phyloP scores from a whole-genome alignment of 306 rosid species.

The Medicago lupulina region DNA sequence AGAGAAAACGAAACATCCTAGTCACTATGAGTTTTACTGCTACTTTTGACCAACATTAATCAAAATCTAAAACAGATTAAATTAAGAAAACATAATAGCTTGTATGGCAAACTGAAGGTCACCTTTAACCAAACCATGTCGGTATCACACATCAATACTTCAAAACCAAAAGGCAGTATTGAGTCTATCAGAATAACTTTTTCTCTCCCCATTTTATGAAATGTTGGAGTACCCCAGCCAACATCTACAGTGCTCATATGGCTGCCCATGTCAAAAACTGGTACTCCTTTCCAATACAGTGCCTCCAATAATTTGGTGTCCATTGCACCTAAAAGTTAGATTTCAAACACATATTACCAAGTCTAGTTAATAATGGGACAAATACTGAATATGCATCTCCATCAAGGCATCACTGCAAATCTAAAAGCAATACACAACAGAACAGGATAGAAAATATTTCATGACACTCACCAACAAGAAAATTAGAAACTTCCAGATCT shows the following conservation, averaged over 20 bases:
- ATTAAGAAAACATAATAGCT: background rate
- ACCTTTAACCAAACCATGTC: conserved; percentile 99
- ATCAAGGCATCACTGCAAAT: conserved; percentile 21
- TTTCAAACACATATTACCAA: conserved; percentile 38
- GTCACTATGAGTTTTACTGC: conserved; percentile 10
- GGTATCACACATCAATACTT: conserved; percentile 94
- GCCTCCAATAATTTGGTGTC: conserved; percentile 90
- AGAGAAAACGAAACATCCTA: conserved; percentile 29
- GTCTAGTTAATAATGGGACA: conserved; percentile 32
- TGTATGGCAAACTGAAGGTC: conserved; percentile 27
- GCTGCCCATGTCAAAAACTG: conserved; percentile 98
- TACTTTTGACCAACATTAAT: conserved; percentile 7
- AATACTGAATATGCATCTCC: conserved; percentile 6
- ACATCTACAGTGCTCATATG: conserved; percentile 89
- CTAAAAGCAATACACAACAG: conserved; percentile 6
- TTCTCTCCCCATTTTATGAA: conserved; percentile 97
- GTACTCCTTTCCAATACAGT: conserved; percentile 92
- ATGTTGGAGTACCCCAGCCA: conserved; percentile 94
- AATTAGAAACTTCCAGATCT: conserved; percentile 71
- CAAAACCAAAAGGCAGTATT: conserved; percentile 76
- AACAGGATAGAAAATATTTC: conserved; percentile 15
- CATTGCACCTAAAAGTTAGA: conserved; percentile 77
- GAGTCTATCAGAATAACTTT: conserved; percentile 84
- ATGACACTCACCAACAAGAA: conserved; percentile 80
- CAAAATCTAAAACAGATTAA: conserved; percentile 23